Conservation (phyloP, 139 green algal genomes). For the Chlamydomonas sp. region DNA sequence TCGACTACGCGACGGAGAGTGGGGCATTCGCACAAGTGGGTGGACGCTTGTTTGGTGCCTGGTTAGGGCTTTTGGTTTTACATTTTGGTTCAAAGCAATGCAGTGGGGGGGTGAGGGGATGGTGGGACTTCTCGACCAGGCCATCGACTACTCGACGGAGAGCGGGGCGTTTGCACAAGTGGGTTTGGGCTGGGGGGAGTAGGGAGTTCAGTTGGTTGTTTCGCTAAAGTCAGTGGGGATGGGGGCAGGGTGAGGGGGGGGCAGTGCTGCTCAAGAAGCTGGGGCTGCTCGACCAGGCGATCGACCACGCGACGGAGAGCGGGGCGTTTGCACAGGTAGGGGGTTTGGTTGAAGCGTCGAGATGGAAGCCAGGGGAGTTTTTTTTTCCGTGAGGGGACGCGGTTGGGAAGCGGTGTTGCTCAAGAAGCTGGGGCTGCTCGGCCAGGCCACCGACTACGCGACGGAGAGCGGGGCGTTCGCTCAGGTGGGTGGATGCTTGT, state of each 20-base stretch:
- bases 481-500: too few species aligned
- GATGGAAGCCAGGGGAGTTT: too few species aligned
- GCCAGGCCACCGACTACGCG: constrained; percentile 56
- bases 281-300: constrained; percentile 21
- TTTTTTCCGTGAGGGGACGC: too few species aligned
- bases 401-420: constrained; percentile 54
- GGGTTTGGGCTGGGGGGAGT: too few species aligned
- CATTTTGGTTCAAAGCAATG: too few species aligned
- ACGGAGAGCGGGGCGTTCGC: constrained; percentile 54
- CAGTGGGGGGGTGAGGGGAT: too few species aligned
- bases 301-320: constrained; percentile 64
- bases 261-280: constrained; percentile 52
- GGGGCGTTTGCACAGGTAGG: constrained; percentile 63
- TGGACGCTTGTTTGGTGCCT: too few species aligned
- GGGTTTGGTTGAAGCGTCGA: too few species aligned
- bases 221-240: too few species aligned
- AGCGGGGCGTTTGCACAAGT: constrained; percentile 57
- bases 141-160: constrained; percentile 65
- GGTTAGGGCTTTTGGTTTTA: too few species aligned
- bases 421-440: constrained; percentile 52
- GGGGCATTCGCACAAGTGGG: constrained; percentile 64
- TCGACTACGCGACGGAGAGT: constrained; percentile 64
- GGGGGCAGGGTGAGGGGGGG: constrained; percentile 64
- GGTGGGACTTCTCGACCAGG: constrained; percentile 2
- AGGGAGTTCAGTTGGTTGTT: too few species aligned